Evolutionary conservation across 371 early-diverging fungal species (phyloP).

Genomic region (Parasitella parasitica): DNA sequence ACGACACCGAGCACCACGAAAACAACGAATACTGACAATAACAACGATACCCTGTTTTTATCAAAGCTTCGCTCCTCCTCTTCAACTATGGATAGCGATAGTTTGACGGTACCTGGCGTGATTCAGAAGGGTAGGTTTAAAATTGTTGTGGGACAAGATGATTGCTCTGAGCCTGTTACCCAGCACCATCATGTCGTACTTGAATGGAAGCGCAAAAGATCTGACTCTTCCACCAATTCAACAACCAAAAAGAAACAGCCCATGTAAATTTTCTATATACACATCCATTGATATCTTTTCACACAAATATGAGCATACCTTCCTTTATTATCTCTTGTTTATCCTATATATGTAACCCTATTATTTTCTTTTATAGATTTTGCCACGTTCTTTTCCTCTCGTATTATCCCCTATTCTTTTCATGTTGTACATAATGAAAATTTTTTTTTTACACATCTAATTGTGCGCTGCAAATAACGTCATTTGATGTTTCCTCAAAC

Average conservation of each 20-base stretch:
- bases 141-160: slow-evolving; percentile 38
- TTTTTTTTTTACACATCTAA: not conserved
- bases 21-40: not conserved
- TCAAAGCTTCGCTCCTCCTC: slow-evolving; percentile 15
- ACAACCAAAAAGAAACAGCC: slow-evolving; percentile 5
- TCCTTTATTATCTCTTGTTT: not conserved
- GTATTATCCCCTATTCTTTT: not conserved
- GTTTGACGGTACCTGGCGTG: slow-evolving; percentile 17
- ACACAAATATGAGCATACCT: not conserved
- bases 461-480: slow-evolving; percentile 1
- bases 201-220: slow-evolving; percentile 49
- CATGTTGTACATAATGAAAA: not conserved
- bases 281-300: not conserved
- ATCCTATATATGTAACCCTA: not conserved
- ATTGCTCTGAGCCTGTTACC: slow-evolving; percentile 25
- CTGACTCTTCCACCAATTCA: slow-evolving; percentile 17
- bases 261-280: not conserved
- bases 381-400: not conserved
- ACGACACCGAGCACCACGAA: not conserved
- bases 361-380: not conserved
- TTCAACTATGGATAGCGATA: not conserved
- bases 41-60: slow-evolving; percentile 24
- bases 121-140: slow-evolving; percentile 46
- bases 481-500: not conserved
- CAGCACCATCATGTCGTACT: slow-evolving; percentile 32